Base-by-base conservation (phyloP, 2,329 filamentous ascomycete genomes). In the Cladosporium sp. region DNA sequence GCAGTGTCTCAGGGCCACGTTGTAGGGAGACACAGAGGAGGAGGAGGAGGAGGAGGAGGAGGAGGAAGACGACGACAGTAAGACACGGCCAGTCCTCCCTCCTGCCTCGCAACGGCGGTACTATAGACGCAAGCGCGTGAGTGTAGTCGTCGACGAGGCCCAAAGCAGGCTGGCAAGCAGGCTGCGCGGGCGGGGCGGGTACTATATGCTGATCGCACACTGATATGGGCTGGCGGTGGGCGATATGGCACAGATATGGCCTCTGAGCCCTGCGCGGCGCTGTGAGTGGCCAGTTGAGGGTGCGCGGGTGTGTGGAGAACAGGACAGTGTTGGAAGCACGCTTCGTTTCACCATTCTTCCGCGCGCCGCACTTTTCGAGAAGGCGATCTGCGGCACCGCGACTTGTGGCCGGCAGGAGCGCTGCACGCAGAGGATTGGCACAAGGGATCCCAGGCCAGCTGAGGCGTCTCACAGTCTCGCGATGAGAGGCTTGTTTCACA, bases 81-180 rank as follows among this genome's bases (percentile, higher is more conserved):
- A 64, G 61, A 64, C 61, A 64, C 15, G 15, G 18, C 21, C 52
- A 30, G 61, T 64, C 51, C 61, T 32, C 47, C 51, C 61, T 64
- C 61, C 61, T 64, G 61, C 61, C 51, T 64, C 49, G 4, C 51
- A 64, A 64, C 61, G 61, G 61, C 49, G 61, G 61, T 64, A 64
- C 61, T 64, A 64, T 64, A 64, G 61, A 32, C 32, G 61, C 36
- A 10, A 32, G 30, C 44, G 59, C 44, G 59, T 47, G 41, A 4
- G 41, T 47, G 41, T 47, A 8, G 32, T 47, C 41, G 57, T 41
- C 36, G 57, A 59, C 30, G 55, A 36, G 55, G 55, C 55, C 55
- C 41, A 47, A 47, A 58, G 55, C 55, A 58, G 55, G n/a, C 26
- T 34, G n/a, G 54, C 28, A 34, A n/a, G n/a, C 32, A 57, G 54